Conservation (phyloP, 768 basidiomycete species). For the Mrakia hoshinonis region DNA sequence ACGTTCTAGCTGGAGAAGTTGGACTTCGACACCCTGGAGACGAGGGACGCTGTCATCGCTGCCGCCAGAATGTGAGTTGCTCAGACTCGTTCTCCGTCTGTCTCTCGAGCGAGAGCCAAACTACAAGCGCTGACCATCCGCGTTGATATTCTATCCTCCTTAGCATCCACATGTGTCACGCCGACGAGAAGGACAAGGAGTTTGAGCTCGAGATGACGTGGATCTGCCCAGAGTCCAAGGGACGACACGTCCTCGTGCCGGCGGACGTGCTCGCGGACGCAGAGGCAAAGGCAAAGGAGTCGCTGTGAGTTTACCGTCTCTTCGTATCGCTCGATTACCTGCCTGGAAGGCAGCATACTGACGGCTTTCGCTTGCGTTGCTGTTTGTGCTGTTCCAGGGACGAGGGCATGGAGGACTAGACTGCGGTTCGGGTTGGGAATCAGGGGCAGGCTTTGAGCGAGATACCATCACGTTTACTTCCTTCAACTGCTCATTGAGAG, state of each 20-base stretch:
- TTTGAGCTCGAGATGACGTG: constrained; percentile 98
- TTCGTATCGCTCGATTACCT: neutral
- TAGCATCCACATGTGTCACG: constrained; percentile 95
- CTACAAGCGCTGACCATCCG: constrained; percentile 4
- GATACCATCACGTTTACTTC: too few relatives aligned
- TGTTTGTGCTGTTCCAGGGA: constrained; percentile 7
- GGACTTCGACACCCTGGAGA: constrained; percentile 67
- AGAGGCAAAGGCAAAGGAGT: constrained; percentile 75
- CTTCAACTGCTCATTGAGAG: too few relatives aligned
- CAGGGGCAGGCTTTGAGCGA: too few relatives aligned
- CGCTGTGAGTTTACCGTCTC: constrained; percentile 43
- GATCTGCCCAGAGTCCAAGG: constrained; percentile 77
- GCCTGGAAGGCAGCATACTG: neutral
- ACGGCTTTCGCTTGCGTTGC: too few relatives aligned
- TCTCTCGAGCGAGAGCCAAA: neutral
- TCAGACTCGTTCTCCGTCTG: constrained; percentile 41
- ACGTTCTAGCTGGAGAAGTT: constrained; percentile 67
- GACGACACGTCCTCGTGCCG: constrained; percentile 73
- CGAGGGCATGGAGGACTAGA: constrained; percentile 29
- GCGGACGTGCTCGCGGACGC: constrained; percentile 75
- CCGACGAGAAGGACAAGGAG: constrained; percentile 95
- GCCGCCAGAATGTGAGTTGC: constrained; percentile 97
- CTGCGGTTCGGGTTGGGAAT: neutral
- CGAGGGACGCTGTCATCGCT: constrained; percentile 77
- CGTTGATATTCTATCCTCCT: neutral